Evolutionary conservation across 2,329 filamentous ascomycete species (phyloP), one percentile per base, ranked within the genome.

Genomic region (Ceratocystis variospora): DNA sequence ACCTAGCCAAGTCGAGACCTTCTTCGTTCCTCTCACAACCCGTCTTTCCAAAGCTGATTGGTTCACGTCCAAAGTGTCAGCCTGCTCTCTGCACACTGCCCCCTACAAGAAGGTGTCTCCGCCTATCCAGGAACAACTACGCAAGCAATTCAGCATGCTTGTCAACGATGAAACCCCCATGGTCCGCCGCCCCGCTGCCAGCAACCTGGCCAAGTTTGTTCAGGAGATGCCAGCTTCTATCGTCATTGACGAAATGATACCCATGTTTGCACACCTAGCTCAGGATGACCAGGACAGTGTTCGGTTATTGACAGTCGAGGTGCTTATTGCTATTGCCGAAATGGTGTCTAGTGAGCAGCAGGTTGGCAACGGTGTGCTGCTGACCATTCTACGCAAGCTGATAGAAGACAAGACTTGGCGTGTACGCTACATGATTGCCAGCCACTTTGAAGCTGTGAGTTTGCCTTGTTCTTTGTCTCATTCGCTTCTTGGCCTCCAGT

Each of bases 331-430:
- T 48, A 95, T 99, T 73, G 93, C 94, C 69, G 94, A 99, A 77
- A 90, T 93, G 68, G 92, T 99, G 37, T 94, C 94, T 68, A 97
- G 97, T 78, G 94, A 97, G 77, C 92, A 99, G 76, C 94, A 99
- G 77, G 87, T 90, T 59, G 96, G 92, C 77, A 93, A 97, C 73
- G 94, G 93, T 64, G 90, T 97, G 66, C 79, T 99, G 67, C 81
- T 99, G 73, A 93, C 90, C 63, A 91, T 93, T 59, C 79, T 99
- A 73, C 87, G 94, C 72, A 96, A 85, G 78, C 78, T 99, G 73
- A 97, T 99, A 78, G 94, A 96, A 73, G 94, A 99, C 76, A 99
- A 97, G 84, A 97, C 94, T 79, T 99, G 94, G 94, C 87, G 94
- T 73, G 94, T 99, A 68, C 86, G 94, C 75, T 99, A 97, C 77